These are phyloP conservation scores for Cladosporium colombiae DNA, from an alignment of 2,329 filamentous ascomycete genomes.

Conservation along the genomic window DNA sequence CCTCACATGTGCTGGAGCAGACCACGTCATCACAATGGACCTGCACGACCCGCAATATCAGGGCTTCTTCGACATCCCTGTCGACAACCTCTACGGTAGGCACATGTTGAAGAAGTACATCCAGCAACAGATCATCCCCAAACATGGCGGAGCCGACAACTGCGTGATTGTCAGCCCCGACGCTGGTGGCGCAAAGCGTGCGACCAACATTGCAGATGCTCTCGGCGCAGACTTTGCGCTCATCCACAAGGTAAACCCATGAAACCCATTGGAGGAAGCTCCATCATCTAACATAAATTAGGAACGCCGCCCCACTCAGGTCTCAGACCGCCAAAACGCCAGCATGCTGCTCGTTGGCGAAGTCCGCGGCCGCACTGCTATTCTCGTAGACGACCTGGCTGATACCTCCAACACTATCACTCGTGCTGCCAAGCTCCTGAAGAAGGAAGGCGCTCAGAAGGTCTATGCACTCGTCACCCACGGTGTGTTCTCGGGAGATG, in stretches of 20 bases:
- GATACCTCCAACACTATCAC: conserved; percentile 98
- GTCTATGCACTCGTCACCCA: conserved; percentile 94
- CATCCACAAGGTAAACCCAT: conserved; percentile 81
- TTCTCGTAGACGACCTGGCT: conserved; percentile 89
- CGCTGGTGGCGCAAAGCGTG: conserved; percentile 93
- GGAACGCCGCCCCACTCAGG: conserved; percentile 86
- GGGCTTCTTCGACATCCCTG: conserved; percentile 97
- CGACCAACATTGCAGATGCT: conserved; percentile 90
- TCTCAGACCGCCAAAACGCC: conserved; percentile 75
- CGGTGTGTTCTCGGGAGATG: conserved; percentile 91
- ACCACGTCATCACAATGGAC: conserved; percentile 98
- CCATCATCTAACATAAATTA: conserved; percentile 39
- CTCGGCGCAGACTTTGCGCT: conserved; percentile 94
- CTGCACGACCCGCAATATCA: conserved; percentile 96
- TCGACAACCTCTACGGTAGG: conserved; percentile 93
- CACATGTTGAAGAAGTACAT: conserved; percentile 69
- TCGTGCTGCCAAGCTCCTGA: conserved; percentile 91
- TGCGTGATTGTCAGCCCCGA: conserved; percentile 90
- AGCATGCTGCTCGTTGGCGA: conserved; percentile 96
- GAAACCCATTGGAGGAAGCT: not conserved
- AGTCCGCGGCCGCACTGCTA: conserved; percentile 76
- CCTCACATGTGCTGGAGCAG: conserved; percentile 89
- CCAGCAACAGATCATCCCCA: conserved; percentile 80
- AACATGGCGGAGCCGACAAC: conserved; percentile 57
- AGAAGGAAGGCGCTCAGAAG: conserved; percentile 84